Conservation (phyloP, 176 grass and related monocot species). For the Ampelocalamus luodianensis region DNA sequence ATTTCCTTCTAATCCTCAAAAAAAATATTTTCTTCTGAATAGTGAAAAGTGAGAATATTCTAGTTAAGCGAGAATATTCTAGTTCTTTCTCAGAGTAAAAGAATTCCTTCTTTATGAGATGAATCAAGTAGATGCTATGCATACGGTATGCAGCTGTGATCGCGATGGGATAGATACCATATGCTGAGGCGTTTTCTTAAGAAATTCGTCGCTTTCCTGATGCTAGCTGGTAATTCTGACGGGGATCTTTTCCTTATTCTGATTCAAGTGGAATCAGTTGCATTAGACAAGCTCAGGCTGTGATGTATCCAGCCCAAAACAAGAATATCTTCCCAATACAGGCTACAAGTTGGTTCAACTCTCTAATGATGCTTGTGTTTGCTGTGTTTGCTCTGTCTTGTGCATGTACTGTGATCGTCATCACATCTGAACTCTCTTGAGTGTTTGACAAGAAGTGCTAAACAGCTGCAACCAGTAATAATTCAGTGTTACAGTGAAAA, state of each 20-base stretch:
- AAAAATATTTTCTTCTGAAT: background rate
- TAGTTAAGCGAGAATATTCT: constrained; percentile 37
- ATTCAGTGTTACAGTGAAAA: background rate
- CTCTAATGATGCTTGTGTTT: background rate
- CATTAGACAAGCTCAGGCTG: background rate
- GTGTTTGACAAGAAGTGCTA: background rate
- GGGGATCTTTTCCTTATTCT: constrained; percentile 39
- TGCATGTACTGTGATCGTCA: constrained; percentile 11
- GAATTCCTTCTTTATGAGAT: background rate
- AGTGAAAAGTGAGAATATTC: constrained; percentile 45
- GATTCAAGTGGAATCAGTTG: constrained; percentile 35
- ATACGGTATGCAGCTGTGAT: constrained; percentile 15
- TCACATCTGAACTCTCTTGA: background rate
- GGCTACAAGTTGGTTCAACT: background rate
- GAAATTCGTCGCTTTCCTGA: constrained; percentile 23
- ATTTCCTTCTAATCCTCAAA: background rate
- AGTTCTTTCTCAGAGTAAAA: background rate
- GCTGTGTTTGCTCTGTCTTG: background rate
- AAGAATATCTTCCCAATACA: constrained; percentile 37
- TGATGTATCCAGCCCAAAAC: constrained; percentile 28
- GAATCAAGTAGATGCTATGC: background rate
- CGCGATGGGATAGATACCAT: background rate
- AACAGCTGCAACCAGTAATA: constrained; percentile 13
- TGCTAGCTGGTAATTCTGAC: constrained; percentile 27
- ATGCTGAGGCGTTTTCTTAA: constrained; percentile 27